Evolutionary conservation across 2,329 filamentous ascomycete species (phyloP).

Genomic region (Delphinella strobiligena): DNA sequence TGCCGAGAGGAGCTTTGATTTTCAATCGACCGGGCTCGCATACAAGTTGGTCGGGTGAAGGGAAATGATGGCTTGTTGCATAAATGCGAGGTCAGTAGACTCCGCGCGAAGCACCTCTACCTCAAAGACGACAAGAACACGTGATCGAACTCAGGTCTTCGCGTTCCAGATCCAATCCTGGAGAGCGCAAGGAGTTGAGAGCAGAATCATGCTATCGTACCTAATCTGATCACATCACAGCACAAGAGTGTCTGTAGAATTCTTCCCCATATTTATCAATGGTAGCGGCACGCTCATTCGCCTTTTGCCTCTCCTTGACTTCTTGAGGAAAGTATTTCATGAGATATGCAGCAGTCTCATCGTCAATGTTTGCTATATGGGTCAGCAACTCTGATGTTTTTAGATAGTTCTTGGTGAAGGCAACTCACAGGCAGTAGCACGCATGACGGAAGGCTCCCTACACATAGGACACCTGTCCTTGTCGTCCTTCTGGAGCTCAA

Average conservation of each 20-base stretch:
- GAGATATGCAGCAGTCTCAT: conserved; percentile 54
- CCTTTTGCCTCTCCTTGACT: conserved; percentile 43
- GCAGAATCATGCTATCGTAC: conserved; percentile 4
- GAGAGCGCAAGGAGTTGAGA: too few species aligned
- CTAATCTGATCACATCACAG: conserved; percentile 22
- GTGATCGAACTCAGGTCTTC: too few species aligned
- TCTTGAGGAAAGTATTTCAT: conserved; percentile 71
- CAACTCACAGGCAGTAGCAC: conserved; percentile 51
- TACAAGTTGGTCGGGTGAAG: too few species aligned
- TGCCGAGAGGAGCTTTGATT: too few species aligned
- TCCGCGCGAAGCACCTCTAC: too few species aligned
- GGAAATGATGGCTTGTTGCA: too few species aligned
- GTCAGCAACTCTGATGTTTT: not conserved
- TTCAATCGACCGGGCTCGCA: too few species aligned
- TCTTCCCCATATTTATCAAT: conserved; percentile 29
- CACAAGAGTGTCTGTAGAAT: conserved; percentile 19
- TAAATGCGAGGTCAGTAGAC: too few species aligned
- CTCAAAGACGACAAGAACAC: too few species aligned
- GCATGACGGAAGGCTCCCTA: conserved; percentile 56
- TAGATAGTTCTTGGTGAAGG: too few species aligned
- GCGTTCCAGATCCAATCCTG: not conserved
- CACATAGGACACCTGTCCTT: conserved; percentile 66
- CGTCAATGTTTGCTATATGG: conserved; percentile 53
- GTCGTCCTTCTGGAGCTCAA: conserved; percentile 62
- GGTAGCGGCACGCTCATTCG: conserved; percentile 65